Conservation (phyloP, 1,139 yeast genomes). For the Yamadazyma buinensis region DNA sequence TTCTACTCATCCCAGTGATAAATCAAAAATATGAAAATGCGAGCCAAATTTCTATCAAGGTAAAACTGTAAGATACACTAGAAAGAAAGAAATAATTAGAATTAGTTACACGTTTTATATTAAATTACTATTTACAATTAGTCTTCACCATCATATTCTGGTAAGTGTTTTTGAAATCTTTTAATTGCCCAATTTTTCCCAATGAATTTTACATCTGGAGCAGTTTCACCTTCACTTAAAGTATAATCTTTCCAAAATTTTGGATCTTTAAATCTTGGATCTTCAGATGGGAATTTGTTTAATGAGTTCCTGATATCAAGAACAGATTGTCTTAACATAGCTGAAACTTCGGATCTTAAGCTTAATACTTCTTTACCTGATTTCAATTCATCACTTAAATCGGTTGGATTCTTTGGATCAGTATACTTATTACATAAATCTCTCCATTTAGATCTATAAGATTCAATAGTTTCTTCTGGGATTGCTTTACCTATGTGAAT, state of each 20-base stretch:
- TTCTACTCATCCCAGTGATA: conserved; percentile 1
- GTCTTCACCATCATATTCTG: conserved; percentile 27
- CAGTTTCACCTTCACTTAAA: conserved; percentile 58
- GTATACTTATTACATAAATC: conserved; percentile 51
- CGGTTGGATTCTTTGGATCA: conserved; percentile 49
- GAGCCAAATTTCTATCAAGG: no score
- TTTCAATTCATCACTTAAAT: conserved; percentile 58
- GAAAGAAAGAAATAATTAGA: no score
- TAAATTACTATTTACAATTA: conserved; percentile 3
- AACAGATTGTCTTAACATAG: conserved; percentile 61
- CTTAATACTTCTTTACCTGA: conserved; percentile 59
- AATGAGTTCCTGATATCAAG: conserved; percentile 50
- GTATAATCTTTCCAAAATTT: conserved; percentile 72
- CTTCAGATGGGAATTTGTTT: conserved; percentile 53
- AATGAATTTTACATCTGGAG: conserved; percentile 62
- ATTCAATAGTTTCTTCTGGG: conserved; percentile 55
- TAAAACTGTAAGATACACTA: no score
- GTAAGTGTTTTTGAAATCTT: conserved; percentile 58
- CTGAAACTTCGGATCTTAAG: conserved; percentile 69
- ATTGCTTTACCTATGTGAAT: conserved; percentile 73
- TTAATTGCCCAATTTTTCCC: conserved; percentile 81
- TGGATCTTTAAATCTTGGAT: conserved; percentile 60
- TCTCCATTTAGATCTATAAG: conserved; percentile 67
- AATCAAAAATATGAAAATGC: no score
- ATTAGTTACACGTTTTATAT: no score